Evolutionary conservation across 2,329 filamentous ascomycete species (phyloP).

Genomic region (Epichloe coenophiala): DNA sequence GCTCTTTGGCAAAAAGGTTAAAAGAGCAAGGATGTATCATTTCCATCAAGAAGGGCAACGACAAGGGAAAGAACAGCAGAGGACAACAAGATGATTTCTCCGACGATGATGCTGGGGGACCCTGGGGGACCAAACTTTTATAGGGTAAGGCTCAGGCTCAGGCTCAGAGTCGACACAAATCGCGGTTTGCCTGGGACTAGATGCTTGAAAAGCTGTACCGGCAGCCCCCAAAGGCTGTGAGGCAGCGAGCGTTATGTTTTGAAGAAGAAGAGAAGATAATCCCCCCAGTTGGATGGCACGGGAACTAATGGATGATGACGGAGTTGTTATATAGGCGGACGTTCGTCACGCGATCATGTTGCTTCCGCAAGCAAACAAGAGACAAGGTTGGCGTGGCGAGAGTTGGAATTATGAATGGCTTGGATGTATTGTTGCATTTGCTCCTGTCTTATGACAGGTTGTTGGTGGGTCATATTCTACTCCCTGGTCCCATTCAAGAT

Average conservation of each 20-base stretch:
- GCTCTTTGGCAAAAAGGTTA: constrained; percentile 56
- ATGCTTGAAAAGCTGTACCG: not conserved
- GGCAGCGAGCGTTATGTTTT: not conserved
- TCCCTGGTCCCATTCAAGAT: not conserved
- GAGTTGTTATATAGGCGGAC: too few species aligned
- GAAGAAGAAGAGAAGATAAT: too few species aligned
- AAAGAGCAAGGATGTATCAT: constrained; percentile 74
- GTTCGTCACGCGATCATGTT: too few species aligned
- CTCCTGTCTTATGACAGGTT: not conserved
- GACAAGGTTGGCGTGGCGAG: not conserved
- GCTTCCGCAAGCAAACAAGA: not conserved
- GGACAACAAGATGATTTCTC: constrained; percentile 8
- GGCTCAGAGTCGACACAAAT: too few species aligned
- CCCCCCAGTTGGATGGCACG: too few species aligned
- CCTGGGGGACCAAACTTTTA: constrained; percentile 7
- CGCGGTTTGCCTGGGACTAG: too few species aligned
- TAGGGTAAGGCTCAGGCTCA: not conserved
- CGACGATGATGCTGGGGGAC: constrained; percentile 8
- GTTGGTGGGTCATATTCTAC: not conserved
- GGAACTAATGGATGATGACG: too few species aligned
- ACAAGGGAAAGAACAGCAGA: constrained; percentile 30
- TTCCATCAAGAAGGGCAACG: constrained; percentile 76
- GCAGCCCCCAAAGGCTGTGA: not conserved
- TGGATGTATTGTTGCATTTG: not conserved
- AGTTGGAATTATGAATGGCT: not conserved